Percentiles rank a stretch among this genome's conserved stretches.
These are phyloP conservation scores for Phytophthora niederhauseri DNA, from an alignment of 352 stramenopile genomes.

Conservation along the genomic window DNA sequence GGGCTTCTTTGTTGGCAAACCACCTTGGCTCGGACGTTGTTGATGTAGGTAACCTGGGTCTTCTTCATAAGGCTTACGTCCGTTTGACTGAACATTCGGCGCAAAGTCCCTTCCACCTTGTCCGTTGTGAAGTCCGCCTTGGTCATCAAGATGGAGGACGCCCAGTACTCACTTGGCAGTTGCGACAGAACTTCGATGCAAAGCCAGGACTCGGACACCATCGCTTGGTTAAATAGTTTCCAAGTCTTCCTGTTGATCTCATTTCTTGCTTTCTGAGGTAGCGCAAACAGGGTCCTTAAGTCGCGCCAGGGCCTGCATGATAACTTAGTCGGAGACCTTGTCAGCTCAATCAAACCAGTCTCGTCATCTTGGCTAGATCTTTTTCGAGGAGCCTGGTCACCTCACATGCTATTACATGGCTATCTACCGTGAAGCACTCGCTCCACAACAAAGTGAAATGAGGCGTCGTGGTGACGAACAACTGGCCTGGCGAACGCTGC, in stretches of 20 bases:
- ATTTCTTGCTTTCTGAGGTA: constrained; percentile 15
- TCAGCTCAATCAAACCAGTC: constrained; percentile 9
- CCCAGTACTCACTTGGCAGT: constrained; percentile 23
- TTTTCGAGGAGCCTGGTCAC: constrained; percentile 7
- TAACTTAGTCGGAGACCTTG: background rate
- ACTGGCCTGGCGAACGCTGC: too few species aligned
- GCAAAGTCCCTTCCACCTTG: constrained; percentile 12
- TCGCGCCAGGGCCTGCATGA: background rate
- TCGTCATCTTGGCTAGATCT: constrained; percentile 3
- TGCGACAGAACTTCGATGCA: constrained; percentile 16
- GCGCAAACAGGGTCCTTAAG: background rate
- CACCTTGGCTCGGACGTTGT: constrained; percentile 1
- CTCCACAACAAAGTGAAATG: too few species aligned
- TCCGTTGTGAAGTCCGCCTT: constrained; percentile 9
- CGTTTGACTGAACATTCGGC: constrained; percentile 19
- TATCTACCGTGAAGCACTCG: too few species aligned
- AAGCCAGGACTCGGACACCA: constrained; percentile 12
- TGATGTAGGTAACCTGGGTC: constrained; percentile 3
- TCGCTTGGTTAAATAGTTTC: background rate
- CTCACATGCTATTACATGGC: too few species aligned
- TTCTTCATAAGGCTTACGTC: background rate
- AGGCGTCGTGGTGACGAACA: too few species aligned
- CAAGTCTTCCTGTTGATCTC: constrained; percentile 23
- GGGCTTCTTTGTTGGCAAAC: constrained; percentile 1
- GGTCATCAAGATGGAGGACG: constrained; percentile 18